Conservation (phyloP, 2,329 filamentous ascomycete genomes). For the Purpureocillium takamizusanense region DNA sequence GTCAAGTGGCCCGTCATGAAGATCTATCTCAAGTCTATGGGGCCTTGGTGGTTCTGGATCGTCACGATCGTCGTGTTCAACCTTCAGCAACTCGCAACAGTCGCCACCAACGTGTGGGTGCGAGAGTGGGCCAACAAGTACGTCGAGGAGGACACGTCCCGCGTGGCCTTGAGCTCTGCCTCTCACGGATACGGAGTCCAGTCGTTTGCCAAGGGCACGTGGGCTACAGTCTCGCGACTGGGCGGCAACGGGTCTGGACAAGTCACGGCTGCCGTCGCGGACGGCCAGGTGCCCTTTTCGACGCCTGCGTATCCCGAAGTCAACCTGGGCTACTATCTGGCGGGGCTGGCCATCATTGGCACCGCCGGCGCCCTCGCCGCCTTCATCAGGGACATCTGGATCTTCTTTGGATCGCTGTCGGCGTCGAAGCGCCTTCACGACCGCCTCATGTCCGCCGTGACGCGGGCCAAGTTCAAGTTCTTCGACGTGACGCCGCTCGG, state of each 20-base stretch:
- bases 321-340: constrained; percentile 75
- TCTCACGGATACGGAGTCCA: constrained; percentile 15
- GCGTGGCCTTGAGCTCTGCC: constrained; percentile 11
- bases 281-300: constrained; percentile 7
- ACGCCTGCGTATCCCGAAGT: constrained; percentile 44
- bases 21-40: constrained; percentile 85
- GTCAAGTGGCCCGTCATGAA: constrained; percentile 82
- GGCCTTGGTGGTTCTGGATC: constrained; percentile 93
- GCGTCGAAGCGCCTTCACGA: constrained; percentile 82
- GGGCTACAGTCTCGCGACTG: constrained; percentile 28
- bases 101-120: constrained; percentile 92
- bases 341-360: constrained; percentile 74
- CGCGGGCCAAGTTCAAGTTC: constrained; percentile 90
- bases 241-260: constrained; percentile 15
- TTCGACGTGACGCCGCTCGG: constrained; percentile 94
- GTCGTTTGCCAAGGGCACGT: constrained; percentile 18
- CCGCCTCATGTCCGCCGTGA: constrained; percentile 66
- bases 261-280: not conserved
- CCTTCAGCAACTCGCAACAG: constrained; percentile 73
- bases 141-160: constrained; percentile 31
- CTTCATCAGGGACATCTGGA: constrained; percentile 71
- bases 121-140: constrained; percentile 93
- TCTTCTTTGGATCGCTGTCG: constrained; percentile 85
- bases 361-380: constrained; percentile 71
- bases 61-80: constrained; percentile 66